A percentile compares a stretch with the other conserved stretches of the same genome.
Evolutionary conservation across 2,329 filamentous ascomycete genomes (phyloP).

Genomic region (Lachnellula suecica): DNA sequence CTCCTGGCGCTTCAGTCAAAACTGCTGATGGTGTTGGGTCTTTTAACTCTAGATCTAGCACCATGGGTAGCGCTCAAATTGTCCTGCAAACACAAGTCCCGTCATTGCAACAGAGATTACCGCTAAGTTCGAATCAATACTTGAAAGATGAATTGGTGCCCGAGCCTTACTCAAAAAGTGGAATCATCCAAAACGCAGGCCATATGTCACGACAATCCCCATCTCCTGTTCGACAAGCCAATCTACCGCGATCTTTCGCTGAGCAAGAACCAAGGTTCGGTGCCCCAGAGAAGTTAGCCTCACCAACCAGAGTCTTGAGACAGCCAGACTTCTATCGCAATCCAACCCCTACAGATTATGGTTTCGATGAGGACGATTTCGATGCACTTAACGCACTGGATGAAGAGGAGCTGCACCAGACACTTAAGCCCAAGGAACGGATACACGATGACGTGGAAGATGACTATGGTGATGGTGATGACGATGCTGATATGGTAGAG

Average conservation of each 20-base stretch:
- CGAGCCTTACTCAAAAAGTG: neutral
- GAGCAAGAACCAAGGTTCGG: neutral
- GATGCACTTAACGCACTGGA: slow-evolving; percentile 22
- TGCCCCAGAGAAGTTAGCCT: neutral
- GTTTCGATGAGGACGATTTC: slow-evolving; percentile 25
- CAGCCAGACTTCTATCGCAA: slow-evolving; percentile 23
- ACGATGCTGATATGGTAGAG: slow-evolving; percentile 38
- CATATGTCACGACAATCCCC: slow-evolving; percentile 7
- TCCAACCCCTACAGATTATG: slow-evolving; percentile 19
- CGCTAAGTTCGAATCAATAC: neutral
- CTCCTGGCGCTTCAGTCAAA: slow-evolving; percentile 3
- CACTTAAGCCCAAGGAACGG: slow-evolving; percentile 2
- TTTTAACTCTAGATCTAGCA: slow-evolving; percentile 19
- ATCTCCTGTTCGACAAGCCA: slow-evolving; percentile 6
- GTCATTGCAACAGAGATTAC: slow-evolving; percentile 6
- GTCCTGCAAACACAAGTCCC: slow-evolving; percentile 32
- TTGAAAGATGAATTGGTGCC: neutral
- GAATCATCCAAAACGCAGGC: neutral
- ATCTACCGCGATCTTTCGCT: neutral
- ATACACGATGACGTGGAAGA: slow-evolving; percentile 12
- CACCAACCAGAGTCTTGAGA: neutral
- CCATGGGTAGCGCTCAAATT: slow-evolving; percentile 27
- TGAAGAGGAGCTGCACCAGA: slow-evolving; percentile 20
- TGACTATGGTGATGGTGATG: slow-evolving; percentile 33
- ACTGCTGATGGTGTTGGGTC: slow-evolving; percentile 6